Evolutionary conservation across 345 rosid species (phyloP).

Genomic region (Combretum micranthum): DNA sequence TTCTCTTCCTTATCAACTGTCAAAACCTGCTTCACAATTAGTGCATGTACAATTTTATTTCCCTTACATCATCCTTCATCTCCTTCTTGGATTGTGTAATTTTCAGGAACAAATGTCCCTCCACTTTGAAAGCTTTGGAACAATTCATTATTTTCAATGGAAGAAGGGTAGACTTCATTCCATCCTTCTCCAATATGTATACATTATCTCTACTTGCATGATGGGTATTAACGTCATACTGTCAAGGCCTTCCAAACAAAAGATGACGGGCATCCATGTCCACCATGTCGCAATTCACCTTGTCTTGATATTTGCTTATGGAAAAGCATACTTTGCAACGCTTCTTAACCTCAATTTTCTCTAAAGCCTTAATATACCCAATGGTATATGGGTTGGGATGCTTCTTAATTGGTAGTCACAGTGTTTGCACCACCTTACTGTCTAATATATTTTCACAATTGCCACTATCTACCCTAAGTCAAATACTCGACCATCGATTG

Average conservation of each 20-base stretch:
- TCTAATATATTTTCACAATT: not conserved
- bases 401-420: not conserved
- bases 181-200: not conserved
- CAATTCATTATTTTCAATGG: not conserved
- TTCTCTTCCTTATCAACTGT: no score
- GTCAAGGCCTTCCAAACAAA: not conserved
- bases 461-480: not conserved
- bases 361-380: not conserved
- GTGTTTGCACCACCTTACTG: not conserved
- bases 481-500: not conserved
- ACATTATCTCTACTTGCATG: not conserved
- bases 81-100: not conserved
- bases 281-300: not conserved
- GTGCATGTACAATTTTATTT: no score
- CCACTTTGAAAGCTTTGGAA: not conserved
- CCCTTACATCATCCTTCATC: no score
- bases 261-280: not conserved
- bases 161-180: not conserved
- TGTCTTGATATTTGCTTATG: not conserved
- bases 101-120: no score
- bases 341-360: no score
- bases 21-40: no score
- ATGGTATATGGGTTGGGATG: not conserved
- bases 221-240: not conserved
- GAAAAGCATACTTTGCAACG: not conserved